Evolutionary conservation across 805 yeast species (phyloP).

Genomic region (Ascoidea tarda): DNA sequence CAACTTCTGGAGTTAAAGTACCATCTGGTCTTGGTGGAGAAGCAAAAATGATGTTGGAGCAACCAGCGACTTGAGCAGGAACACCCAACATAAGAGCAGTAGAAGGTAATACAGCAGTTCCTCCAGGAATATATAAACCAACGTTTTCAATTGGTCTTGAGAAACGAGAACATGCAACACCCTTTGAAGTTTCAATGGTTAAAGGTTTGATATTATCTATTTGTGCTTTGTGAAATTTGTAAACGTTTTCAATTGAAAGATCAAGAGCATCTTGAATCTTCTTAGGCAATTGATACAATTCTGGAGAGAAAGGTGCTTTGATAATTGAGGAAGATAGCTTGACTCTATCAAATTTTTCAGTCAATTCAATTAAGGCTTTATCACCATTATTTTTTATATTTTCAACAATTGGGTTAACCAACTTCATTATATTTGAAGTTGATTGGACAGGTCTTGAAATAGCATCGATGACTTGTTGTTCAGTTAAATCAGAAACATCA

Average conservation of each 20-base stretch:
- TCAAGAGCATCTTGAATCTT: conserved; percentile 77
- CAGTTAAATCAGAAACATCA: conserved; percentile 24
- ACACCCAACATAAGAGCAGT: conserved; percentile 98
- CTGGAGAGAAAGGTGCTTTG: conserved; percentile 75
- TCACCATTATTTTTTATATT: conserved; percentile 72
- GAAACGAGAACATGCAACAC: conserved; percentile 88
- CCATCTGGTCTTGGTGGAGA: conserved; percentile 96
- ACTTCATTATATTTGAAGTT: conserved; percentile 81
- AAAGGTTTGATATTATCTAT: conserved; percentile 53
- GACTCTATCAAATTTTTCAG: conserved; percentile 87
- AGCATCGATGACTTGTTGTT: conserved; percentile 39
- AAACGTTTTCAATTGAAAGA: conserved; percentile 76
- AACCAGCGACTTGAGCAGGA: conserved; percentile 96
- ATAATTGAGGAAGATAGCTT: conserved; percentile 57
- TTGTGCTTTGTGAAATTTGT: conserved; percentile 90
- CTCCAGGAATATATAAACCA: conserved; percentile 96
- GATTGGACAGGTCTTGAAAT: conserved; percentile 91
- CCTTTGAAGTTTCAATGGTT: conserved; percentile 85
- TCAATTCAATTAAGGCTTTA: conserved; percentile 72
- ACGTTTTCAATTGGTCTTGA: conserved; percentile 91
- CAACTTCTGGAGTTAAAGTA: conserved; percentile 89
- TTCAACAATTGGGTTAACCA: conserved; percentile 82
- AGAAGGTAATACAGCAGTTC: conserved; percentile 95
- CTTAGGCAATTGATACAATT: conserved; percentile 58
- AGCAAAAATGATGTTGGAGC: conserved; percentile 82